Evolutionary conservation across 164 flowering plant genomes (phyloP), one percentile per base, ranked within the genome.

Genomic region (Annona squamosa): DNA sequence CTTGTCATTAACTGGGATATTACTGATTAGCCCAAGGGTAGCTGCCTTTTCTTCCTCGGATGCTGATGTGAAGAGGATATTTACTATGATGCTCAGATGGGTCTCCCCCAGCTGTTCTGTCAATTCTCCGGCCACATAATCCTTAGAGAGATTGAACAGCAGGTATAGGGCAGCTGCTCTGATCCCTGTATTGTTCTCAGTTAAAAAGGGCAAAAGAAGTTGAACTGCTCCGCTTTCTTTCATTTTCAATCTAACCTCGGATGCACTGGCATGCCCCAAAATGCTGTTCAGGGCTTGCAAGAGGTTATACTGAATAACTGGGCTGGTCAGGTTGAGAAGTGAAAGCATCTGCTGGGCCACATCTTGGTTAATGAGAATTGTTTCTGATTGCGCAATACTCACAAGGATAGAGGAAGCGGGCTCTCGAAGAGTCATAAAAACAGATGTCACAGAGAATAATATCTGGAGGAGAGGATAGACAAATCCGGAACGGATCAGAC

Each of bases 381-480:
- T 65, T 63, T 91, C 96, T 1, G 89, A 90, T n/a, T 88, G 84
- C 7, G 98, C 87, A 37, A 91, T 87, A 72, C 80, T 84, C 63
- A 96, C 97, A 57, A 93, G 91, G 71, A 93, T 88, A 1, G 93
- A 92, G 0, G 98, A 86, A 48, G 94, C 97, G 47, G 98, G 98
- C 76, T 93, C 98, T 7, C 94, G 85, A 12, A 93, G 90, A 65
- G 91, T 89, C 98, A 89, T 90, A 67, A 90, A 85, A 46, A 87
- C 90, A 42, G 98, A 93, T 6, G 98, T 93, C 3, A 93, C 95
- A 1, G 96, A 90, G 82, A 93, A 93, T n/a, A 93, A 91, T 45
- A 91, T 96, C 77, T 90, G 95, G 57, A 91, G 91, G 9, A 93
- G 84, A 48, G 91, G 46, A 17, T 70, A 68, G 4, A 93, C 86